Conservation (phyloP, 805 yeast species). For the Cyberlindnera mississippiensis region DNA sequence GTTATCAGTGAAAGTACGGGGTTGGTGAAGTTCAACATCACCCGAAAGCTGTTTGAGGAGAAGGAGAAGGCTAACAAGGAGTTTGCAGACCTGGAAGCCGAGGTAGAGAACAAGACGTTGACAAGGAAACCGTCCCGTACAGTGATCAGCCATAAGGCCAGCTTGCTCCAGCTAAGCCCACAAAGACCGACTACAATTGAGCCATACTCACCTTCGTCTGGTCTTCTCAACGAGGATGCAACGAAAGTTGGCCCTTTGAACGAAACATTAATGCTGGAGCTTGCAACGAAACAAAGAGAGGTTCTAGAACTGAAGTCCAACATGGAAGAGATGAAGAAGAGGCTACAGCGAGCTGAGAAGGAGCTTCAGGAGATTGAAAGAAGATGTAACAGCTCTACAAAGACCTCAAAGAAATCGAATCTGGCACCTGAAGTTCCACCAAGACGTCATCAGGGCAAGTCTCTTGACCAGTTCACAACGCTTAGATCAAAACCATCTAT, state of each 20-base stretch:
- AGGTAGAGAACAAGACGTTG: background rate
- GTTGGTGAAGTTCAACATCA: constrained; percentile 38
- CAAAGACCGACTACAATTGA: background rate
- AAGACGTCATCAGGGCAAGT: constrained; percentile 6
- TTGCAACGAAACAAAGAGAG: constrained; percentile 52
- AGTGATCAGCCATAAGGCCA: constrained; percentile 2
- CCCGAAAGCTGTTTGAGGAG: constrained; percentile 15
- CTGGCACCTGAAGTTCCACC: constrained; percentile 5
- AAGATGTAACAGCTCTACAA: constrained; percentile 24
- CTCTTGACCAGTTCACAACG: constrained; percentile 4
- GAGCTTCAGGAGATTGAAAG: constrained; percentile 36
- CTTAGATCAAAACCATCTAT: constrained; percentile 17
- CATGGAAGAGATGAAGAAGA: constrained; percentile 31
- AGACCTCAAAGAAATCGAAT: background rate
- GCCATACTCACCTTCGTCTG: no score
- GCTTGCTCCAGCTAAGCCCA: constrained; percentile 10
- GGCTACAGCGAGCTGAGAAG: constrained; percentile 36
- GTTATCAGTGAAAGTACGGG: constrained; percentile 50
- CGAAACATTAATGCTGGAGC: constrained; percentile 30
- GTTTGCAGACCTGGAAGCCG: constrained; percentile 14
- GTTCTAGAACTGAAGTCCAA: constrained; percentile 46
- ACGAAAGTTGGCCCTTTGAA: constrained; percentile 5
- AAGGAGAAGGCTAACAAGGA: constrained; percentile 14
- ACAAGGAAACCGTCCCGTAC: constrained; percentile 3
- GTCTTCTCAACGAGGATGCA: background rate